A percentile compares a stretch with the other conserved stretches of the same genome.
Evolutionary conservation across 2,329 filamentous ascomycete species (phyloP).

Genomic region (Botrytis sinoallii): DNA sequence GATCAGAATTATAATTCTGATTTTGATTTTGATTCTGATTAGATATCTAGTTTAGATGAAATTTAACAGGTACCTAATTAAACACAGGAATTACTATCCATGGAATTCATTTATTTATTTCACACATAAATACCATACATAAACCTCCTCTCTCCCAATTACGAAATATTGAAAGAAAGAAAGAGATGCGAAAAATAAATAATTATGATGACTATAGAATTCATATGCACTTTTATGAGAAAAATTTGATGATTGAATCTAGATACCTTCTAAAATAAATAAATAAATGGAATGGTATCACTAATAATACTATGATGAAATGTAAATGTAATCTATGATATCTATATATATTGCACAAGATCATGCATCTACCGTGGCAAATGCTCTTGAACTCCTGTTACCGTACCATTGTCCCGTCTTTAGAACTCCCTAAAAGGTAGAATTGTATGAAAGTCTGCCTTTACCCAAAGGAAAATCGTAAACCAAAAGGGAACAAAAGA

Average conservation of each 20-base stretch:
- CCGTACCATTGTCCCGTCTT: rapidly evolving
- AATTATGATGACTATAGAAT: no score
- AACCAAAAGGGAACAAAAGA: neutral
- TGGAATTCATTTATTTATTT: no score
- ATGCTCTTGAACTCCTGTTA: neutral
- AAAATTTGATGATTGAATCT: neutral
- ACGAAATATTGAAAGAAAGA: no score
- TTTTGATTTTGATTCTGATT: no score
- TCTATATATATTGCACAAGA: neutral
- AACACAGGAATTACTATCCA: no score
- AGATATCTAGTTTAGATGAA: no score
- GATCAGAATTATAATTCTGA: no score
- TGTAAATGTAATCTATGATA: neutral
- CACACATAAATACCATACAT: no score
- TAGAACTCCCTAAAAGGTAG: neutral
- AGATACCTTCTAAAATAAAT: neutral
- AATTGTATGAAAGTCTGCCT: neutral
- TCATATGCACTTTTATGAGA: no score
- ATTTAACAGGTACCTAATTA: no score
- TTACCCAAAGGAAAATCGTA: neutral
- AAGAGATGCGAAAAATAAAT: no score
- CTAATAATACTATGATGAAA: neutral
- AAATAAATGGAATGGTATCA: neutral
- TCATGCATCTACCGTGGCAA: neutral
- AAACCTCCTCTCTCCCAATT: no score